Evolutionary conservation across 2,329 filamentous ascomycete species (phyloP).

Genomic region (Fusarium nematophilum): DNA sequence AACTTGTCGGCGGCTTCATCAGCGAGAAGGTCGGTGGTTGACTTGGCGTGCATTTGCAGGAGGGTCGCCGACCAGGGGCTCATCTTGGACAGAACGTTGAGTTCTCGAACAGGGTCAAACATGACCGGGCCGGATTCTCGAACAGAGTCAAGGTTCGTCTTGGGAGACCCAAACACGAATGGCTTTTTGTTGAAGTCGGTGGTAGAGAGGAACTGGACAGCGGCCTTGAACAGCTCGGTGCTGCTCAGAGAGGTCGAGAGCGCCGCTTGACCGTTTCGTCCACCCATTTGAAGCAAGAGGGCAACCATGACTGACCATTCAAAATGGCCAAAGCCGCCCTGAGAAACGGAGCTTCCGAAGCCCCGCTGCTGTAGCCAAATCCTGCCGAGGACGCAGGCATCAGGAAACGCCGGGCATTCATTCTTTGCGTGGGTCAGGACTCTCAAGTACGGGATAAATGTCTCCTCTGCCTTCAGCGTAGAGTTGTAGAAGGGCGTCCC

Average conservation of each 20-base stretch:
- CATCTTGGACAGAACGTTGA: constrained; percentile 94
- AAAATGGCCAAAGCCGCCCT: constrained; percentile 91
- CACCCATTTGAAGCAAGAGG: constrained; percentile 82
- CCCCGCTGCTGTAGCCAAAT: constrained; percentile 92
- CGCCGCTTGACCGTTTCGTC: constrained; percentile 75
- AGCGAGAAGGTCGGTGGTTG: constrained; percentile 79
- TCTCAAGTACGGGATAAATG: constrained; percentile 79
- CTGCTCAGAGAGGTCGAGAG: constrained; percentile 86
- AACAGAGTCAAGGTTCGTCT: constrained; percentile 48
- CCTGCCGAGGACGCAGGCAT: constrained; percentile 87
- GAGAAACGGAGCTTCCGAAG: constrained; percentile 74
- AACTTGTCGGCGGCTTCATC: constrained; percentile 83
- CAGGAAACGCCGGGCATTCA: constrained; percentile 77
- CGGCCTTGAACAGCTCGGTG: constrained; percentile 94
- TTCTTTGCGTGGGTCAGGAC: constrained; percentile 76
- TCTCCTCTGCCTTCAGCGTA: constrained; percentile 81
- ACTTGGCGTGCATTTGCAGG: constrained; percentile 78
- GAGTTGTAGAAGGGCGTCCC: constrained; percentile 91
- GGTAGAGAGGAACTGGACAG: constrained; percentile 84
- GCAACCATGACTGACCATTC: constrained; percentile 89
- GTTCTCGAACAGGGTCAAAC: constrained; percentile 77
- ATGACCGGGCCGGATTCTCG: constrained; percentile 72
- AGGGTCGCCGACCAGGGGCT: constrained; percentile 81
- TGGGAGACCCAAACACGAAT: constrained; percentile 59
- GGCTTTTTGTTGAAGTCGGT: constrained; percentile 78